Percentiles rank a stretch among this genome's conserved stretches.
These are phyloP conservation scores for Solanum commersonii DNA, from an alignment of 257 asterid species.

Conservation along the genomic window DNA sequence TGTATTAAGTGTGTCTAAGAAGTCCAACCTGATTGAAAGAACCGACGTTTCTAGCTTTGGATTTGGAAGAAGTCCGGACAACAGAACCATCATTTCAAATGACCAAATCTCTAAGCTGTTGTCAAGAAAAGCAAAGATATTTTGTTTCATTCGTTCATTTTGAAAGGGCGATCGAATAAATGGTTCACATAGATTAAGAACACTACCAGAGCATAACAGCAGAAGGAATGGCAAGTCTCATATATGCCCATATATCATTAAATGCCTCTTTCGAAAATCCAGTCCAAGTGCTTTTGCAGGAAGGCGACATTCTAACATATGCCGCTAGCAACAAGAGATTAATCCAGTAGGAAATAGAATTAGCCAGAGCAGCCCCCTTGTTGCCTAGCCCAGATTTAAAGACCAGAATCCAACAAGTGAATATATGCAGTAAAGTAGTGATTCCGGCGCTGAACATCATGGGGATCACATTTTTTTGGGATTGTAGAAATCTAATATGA, in stretches of 20 bases:
- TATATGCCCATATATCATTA: slow-evolving; percentile 32
- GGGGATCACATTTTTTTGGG: background rate
- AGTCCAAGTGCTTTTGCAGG: slow-evolving; percentile 15
- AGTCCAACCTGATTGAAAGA: slow-evolving; percentile 47
- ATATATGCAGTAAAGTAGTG: background rate
- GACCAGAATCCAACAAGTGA: background rate
- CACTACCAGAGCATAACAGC: slow-evolving; percentile 54
- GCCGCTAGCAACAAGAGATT: background rate
- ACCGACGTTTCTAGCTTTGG: slow-evolving; percentile 64
- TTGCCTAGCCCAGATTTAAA: background rate
- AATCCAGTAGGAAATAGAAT: background rate
- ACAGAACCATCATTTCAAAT: slow-evolving; percentile 58
- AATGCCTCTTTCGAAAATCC: slow-evolving; percentile 50
- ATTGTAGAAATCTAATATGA: background rate
- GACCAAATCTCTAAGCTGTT: slow-evolving; percentile 71
- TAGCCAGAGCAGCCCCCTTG: background rate
- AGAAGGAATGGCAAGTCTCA: slow-evolving; percentile 55
- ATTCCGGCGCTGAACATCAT: background rate
- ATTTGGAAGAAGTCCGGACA: slow-evolving; percentile 63
- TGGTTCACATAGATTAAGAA: background rate
- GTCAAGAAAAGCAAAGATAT: background rate
- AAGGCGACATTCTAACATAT: background rate
- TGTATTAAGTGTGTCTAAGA: background rate
- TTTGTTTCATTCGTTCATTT: background rate
- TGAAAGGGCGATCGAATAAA: background rate